Conservation (phyloP, 2,329 filamentous ascomycete genomes). For the Neopestalotiopsis sp. region DNA sequence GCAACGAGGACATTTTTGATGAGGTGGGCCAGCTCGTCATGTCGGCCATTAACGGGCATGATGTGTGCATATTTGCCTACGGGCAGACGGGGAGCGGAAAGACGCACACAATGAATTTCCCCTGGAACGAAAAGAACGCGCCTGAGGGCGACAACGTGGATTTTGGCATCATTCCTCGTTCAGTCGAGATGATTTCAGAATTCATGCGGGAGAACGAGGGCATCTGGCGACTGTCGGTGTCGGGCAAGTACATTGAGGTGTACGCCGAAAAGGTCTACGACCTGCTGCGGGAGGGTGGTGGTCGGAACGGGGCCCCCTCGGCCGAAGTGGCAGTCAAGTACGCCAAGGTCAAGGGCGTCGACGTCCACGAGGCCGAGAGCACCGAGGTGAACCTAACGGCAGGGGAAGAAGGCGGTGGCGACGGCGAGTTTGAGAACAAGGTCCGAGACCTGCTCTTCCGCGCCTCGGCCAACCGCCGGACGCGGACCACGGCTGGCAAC, state of each 20-base stretch:
- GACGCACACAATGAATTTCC: slow-evolving; percentile 19
- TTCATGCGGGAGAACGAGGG: slow-evolving; percentile 10
- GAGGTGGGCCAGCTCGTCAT: slow-evolving; percentile 18
- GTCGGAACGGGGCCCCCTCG: neutral
- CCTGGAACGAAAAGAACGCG: neutral
- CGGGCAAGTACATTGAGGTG: slow-evolving; percentile 10
- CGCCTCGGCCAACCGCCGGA: slow-evolving; percentile 7
- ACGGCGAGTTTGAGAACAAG: slow-evolving; percentile 2
- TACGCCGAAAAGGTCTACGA: slow-evolving; percentile 20
- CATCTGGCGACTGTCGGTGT: neutral
- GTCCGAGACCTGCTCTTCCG: neutral
- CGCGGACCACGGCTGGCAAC: slow-evolving; percentile 16
- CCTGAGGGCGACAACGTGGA: neutral
- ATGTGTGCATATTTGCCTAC: slow-evolving; percentile 21
- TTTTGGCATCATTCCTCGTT: slow-evolving; percentile 11
- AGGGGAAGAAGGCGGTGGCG: neutral
- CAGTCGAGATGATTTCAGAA: neutral
- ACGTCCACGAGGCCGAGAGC: slow-evolving; percentile 8
- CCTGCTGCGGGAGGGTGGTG: slow-evolving; percentile 6
- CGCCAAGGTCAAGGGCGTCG: neutral
- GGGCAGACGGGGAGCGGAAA: slow-evolving; percentile 21
- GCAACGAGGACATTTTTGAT: slow-evolving; percentile 19
- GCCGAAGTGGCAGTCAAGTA: neutral
- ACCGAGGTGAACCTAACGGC: neutral
- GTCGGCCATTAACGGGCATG: slow-evolving; percentile 15